Percentiles rank a stretch among this genome's conserved stretches.
phyloP scores from a whole-genome alignment of 1,284 basidiomycete species.

The Heliocybe sulcata region DNA sequence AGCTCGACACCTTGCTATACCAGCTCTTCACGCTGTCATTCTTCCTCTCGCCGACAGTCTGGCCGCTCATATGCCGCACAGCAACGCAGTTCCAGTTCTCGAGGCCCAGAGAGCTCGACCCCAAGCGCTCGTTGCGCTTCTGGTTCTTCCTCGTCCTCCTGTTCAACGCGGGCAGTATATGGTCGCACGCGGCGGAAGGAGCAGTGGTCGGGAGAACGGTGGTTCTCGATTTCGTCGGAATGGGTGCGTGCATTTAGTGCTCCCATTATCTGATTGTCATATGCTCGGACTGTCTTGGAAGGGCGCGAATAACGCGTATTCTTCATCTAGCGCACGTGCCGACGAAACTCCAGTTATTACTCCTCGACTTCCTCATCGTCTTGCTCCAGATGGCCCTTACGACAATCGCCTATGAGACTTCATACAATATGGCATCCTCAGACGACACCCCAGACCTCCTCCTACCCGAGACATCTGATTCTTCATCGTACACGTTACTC shows the following conservation, averaged over 20 bases:
- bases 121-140: slow-evolving; percentile 51
- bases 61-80: slow-evolving; percentile 47
- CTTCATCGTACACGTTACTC: slow-evolving; percentile 6
- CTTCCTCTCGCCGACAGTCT: slow-evolving; percentile 61
- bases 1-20: slow-evolving; percentile 67
- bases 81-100: slow-evolving; percentile 57
- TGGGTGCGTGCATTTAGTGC: slow-evolving; percentile 40
- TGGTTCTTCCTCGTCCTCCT: slow-evolving; percentile 52
- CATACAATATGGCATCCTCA: slow-evolving; percentile 21
- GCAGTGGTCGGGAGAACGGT: slow-evolving; percentile 46
- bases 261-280: slow-evolving; percentile 2
- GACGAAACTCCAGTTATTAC: slow-evolving; percentile 53
- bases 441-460: slow-evolving; percentile 23
- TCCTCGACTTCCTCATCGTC: slow-evolving; percentile 60
- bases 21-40: slow-evolving; percentile 69
- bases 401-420: slow-evolving; percentile 59
- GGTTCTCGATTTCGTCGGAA: slow-evolving; percentile 70
- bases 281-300: neutral
- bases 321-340: slow-evolving; percentile 43
- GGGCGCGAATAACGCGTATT: neutral
- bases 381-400: slow-evolving; percentile 55
- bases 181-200: slow-evolving; percentile 47
- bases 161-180: slow-evolving; percentile 52
- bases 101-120: slow-evolving; percentile 56
- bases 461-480: slow-evolving; percentile 16